phyloP scores from a whole-genome alignment of 31 red algal species.

The Asparagopsis taxiformis region DNA sequence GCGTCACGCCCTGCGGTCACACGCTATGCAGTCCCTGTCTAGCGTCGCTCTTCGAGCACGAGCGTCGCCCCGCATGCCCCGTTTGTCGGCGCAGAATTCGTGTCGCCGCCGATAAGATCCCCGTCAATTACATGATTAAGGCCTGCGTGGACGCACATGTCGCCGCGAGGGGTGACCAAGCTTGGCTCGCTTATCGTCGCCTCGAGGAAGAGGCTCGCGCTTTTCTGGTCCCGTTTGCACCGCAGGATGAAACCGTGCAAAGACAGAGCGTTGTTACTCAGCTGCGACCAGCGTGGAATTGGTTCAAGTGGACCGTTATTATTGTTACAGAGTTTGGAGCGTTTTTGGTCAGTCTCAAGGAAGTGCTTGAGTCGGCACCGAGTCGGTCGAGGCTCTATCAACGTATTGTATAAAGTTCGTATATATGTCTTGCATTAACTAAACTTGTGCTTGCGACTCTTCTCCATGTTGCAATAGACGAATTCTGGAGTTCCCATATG shows the following conservation, averaged over 20 bases:
- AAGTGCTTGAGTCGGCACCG: conserved; percentile 43
- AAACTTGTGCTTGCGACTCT: not conserved
- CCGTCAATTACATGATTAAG: conserved; percentile 67
- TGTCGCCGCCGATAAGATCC: conserved; percentile 23
- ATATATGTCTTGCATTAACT: not conserved
- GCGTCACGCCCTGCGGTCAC: conserved; percentile 64
- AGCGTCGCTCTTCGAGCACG: conserved; percentile 36
- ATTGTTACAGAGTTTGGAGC: conserved; percentile 75
- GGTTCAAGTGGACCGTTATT: conserved; percentile 80
- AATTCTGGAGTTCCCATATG: too few species aligned
- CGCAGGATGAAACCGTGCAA: not conserved
- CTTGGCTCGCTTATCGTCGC: conserved; percentile 35
- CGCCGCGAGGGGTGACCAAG: conserved; percentile 22
- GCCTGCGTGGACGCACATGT: conserved; percentile 46
- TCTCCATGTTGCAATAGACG: not conserved
- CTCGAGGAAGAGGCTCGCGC: conserved; percentile 49
- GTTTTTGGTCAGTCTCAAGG: conserved; percentile 74
- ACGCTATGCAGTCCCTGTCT: conserved; percentile 64
- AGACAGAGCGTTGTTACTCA: conserved; percentile 21
- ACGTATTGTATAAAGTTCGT: conserved; percentile 31
- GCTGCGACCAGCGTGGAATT: conserved; percentile 62
- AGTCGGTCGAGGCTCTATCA: conserved; percentile 44
- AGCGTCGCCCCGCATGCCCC: conserved; percentile 61
- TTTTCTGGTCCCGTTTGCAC: conserved; percentile 10
- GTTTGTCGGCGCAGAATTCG: conserved; percentile 59